Conservation (phyloP, 1,284 basidiomycete genomes). For the Cronartium ribicola region DNA sequence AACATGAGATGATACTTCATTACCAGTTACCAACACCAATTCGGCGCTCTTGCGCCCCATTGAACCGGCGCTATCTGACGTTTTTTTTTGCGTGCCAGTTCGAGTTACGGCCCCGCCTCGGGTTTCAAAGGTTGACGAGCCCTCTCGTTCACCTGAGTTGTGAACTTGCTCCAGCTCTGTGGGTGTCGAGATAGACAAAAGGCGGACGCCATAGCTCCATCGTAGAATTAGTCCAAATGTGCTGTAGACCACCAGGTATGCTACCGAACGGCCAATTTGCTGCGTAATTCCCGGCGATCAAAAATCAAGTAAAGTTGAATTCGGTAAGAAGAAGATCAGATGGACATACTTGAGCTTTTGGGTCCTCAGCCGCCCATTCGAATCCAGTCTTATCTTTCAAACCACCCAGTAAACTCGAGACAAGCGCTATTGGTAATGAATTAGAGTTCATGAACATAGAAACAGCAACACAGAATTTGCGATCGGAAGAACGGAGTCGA, state of each 20-base stretch:
- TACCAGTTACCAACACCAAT: neutral
- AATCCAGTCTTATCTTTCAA: conserved; percentile 46
- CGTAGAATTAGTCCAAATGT: conserved; percentile 54
- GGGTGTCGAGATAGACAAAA: conserved; percentile 49
- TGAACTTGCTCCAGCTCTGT: neutral
- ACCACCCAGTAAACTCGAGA: conserved; percentile 53
- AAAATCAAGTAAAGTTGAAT: neutral
- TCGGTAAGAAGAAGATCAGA: neutral
- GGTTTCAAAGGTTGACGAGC: too few species aligned
- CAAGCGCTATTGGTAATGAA: conserved; percentile 54
- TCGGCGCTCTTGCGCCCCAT: neutral
- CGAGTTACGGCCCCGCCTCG: too few species aligned
- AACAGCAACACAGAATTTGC: conserved; percentile 53
- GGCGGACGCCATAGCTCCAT: conserved; percentile 54
- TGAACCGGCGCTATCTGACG: neutral
- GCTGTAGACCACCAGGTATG: conserved; percentile 53
- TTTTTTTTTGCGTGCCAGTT: neutral
- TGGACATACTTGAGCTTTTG: conserved; percentile 43
- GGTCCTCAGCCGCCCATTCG: conserved; percentile 48
- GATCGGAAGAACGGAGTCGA: conserved; percentile 50
- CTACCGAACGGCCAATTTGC: conserved; percentile 46
- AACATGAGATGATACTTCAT: neutral
- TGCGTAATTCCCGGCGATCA: neutral
- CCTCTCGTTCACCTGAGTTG: too few species aligned
- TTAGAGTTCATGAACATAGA: conserved; percentile 46